phyloP scores from a whole-genome alignment of 169 alveolate genomes.

The Plasmodium gonderi region DNA sequence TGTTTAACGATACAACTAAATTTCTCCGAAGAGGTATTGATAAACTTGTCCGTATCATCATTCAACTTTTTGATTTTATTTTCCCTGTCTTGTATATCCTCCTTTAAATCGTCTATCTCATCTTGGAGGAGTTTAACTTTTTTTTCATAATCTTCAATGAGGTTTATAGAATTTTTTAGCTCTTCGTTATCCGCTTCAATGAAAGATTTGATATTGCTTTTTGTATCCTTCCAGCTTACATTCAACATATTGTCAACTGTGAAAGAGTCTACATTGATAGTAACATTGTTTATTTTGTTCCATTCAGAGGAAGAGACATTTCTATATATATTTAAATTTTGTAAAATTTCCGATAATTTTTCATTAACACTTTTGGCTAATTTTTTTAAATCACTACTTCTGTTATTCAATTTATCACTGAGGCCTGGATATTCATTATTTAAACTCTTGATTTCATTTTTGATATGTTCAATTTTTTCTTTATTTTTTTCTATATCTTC shows the following conservation, averaged over 20 bases:
- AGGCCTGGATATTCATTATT: conserved; percentile 59
- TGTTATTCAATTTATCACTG: conserved; percentile 58
- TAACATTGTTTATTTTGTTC: conserved; percentile 22
- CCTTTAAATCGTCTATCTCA: conserved; percentile 25
- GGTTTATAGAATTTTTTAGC: conserved; percentile 21
- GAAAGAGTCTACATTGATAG: conserved; percentile 35
- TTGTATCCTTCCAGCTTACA: conserved; percentile 41
- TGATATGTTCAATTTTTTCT: conserved; percentile 65
- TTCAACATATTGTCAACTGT: conserved; percentile 60
- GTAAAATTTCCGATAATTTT: conserved; percentile 20
- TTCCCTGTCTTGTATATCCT: conserved; percentile 6
- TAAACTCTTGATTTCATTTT: conserved; percentile 47
- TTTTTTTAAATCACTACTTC: conserved; percentile 54
- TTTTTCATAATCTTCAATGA: conserved; percentile 47
- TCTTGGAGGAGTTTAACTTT: conserved; percentile 9
- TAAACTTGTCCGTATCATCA: conserved; percentile 29
- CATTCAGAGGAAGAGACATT: conserved; percentile 43
- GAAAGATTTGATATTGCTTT: conserved; percentile 17
- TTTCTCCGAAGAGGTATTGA: conserved; percentile 7
- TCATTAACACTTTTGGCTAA: conserved; percentile 71
- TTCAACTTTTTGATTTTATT: not conserved
- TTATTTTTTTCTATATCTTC: conserved; percentile 67
- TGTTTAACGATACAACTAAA: conserved; percentile 12
- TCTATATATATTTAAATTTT: conserved; percentile 40
- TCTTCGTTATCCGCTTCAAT: conserved; percentile 60